Conservation (phyloP, 805 yeast genomes). For the Candida methanosorbosa region DNA sequence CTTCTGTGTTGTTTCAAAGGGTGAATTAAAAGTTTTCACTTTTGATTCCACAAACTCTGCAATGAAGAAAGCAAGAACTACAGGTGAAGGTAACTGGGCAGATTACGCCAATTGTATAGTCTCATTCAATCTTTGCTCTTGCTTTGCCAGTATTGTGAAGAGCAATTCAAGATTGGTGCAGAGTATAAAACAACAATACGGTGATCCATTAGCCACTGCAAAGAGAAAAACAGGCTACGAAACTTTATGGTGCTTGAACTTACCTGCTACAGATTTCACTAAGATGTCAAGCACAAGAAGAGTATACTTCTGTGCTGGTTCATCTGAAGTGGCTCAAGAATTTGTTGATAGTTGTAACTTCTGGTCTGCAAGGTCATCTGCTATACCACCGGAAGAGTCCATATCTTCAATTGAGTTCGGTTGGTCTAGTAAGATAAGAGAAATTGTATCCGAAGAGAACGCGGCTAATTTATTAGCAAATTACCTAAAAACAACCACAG, state of each 20-base stretch:
- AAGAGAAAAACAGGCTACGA: conserved; percentile 24
- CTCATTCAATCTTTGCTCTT: conserved; percentile 41
- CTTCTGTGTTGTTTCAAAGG: conserved; percentile 62
- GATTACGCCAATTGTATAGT: conserved; percentile 53
- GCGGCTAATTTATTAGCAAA: conserved; percentile 4
- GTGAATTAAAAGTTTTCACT: conserved; percentile 51
- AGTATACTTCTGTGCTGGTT: conserved; percentile 58
- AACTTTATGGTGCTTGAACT: conserved; percentile 45
- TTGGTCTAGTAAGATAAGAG: conserved; percentile 40
- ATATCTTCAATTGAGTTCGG: conserved; percentile 78
- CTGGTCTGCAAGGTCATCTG: conserved; percentile 83
- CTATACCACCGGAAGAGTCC: conserved; percentile 68
- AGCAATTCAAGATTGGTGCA: conserved; percentile 18
- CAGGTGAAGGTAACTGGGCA: conserved; percentile 59
- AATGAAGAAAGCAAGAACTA: conserved; percentile 4
- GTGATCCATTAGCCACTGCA: conserved; percentile 14
- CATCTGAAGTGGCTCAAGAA: conserved; percentile 56
- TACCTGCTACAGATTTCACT: conserved; percentile 35
- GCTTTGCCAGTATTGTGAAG: conserved; percentile 37
- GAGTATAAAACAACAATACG: conserved; percentile 6
- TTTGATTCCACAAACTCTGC: conserved; percentile 24
- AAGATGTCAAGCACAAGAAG: conserved; percentile 20
- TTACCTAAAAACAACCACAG: conserved; percentile 22
- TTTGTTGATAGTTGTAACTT: conserved; percentile 75
- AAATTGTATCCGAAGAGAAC: conserved; percentile 1